These are phyloP conservation scores for Amanita brunnescens DNA, from an alignment of 768 basidiomycete genomes.

Conservation along the genomic window DNA sequence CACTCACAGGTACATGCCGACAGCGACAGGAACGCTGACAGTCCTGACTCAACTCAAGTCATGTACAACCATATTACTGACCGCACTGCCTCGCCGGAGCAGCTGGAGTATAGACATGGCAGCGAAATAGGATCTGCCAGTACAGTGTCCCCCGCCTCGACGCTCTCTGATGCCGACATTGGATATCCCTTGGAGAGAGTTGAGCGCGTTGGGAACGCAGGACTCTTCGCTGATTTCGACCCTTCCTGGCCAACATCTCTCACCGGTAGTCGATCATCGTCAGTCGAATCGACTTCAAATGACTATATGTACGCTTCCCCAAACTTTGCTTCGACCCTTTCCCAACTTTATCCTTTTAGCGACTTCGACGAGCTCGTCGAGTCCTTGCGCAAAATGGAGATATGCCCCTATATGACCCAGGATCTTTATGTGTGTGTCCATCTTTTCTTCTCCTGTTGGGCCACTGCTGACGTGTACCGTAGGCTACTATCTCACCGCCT, in stretches of 20 bases:
- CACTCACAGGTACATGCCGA: slow-evolving; percentile 3
- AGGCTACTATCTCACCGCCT: slow-evolving; percentile 18
- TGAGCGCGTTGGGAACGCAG: slow-evolving; percentile 19
- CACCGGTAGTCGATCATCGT: slow-evolving; percentile 10
- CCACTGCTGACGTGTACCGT: slow-evolving; percentile 22
- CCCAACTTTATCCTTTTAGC: slow-evolving; percentile 1
- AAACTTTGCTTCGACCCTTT: not conserved
- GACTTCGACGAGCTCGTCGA: slow-evolving; percentile 18
- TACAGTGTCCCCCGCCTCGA: slow-evolving; percentile 21
- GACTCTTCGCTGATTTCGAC: slow-evolving; percentile 8
- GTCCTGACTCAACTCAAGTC: not conserved
- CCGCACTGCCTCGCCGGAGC: not conserved
- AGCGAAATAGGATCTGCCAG: slow-evolving; percentile 13
- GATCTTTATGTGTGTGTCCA: not conserved
- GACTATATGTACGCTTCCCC: not conserved
- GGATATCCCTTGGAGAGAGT: slow-evolving; percentile 29
- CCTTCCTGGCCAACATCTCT: slow-evolving; percentile 14
- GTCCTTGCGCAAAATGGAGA: slow-evolving; percentile 12
- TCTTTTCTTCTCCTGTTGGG: not conserved
- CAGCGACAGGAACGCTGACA: slow-evolving; percentile 3
- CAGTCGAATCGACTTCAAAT: slow-evolving; percentile 11
- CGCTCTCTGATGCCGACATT: slow-evolving; percentile 23
- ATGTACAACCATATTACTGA: not conserved
- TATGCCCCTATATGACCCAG: slow-evolving; percentile 14
- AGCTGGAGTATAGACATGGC: not conserved